Evolutionary conservation across 257 asterid genomes (phyloP).

Genomic region (Pogostemon cablin): DNA sequence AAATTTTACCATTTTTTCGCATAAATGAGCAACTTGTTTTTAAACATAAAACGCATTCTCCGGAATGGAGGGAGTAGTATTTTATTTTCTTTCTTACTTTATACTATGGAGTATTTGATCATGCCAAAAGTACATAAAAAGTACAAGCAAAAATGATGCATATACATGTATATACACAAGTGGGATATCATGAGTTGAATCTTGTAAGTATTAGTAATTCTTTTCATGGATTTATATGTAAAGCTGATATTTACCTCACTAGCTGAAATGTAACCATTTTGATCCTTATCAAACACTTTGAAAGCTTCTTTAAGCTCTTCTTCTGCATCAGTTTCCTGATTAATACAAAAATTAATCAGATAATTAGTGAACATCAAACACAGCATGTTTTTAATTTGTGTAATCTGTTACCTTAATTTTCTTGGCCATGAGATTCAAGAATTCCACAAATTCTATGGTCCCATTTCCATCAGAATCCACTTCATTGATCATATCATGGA

Average conservation of each 20-base stretch:
- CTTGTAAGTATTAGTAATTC: too few relatives aligned
- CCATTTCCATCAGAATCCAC: conserved; percentile 54
- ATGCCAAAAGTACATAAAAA: too few relatives aligned
- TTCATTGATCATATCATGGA: conserved; percentile 53
- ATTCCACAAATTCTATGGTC: conserved; percentile 52
- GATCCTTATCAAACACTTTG: conserved; percentile 55
- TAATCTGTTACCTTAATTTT: conserved; percentile 44
- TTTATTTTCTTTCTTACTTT: too few relatives aligned
- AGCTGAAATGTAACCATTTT: conserved; percentile 54
- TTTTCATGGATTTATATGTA: not conserved
- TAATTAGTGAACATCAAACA: too few relatives aligned
- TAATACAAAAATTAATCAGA: not conserved
- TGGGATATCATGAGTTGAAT: too few relatives aligned
- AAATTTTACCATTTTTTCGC: not conserved
- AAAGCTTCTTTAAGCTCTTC: conserved; percentile 55
- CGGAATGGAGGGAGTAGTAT: too few relatives aligned
- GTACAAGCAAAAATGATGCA: too few relatives aligned
- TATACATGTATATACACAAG: too few relatives aligned
- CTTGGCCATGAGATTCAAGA: conserved; percentile 51
- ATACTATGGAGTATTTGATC: too few relatives aligned
- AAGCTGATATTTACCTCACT: conserved; percentile 36
- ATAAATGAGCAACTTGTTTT: too few relatives aligned
- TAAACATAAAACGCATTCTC: too few relatives aligned
- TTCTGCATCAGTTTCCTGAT: conserved; percentile 50
- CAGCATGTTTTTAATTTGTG: too few relatives aligned